Evolutionary conservation across 23 red algal genomes (phyloP), one percentile per base, ranked within the genome.

Genomic region (Chondrus crispus): DNA sequence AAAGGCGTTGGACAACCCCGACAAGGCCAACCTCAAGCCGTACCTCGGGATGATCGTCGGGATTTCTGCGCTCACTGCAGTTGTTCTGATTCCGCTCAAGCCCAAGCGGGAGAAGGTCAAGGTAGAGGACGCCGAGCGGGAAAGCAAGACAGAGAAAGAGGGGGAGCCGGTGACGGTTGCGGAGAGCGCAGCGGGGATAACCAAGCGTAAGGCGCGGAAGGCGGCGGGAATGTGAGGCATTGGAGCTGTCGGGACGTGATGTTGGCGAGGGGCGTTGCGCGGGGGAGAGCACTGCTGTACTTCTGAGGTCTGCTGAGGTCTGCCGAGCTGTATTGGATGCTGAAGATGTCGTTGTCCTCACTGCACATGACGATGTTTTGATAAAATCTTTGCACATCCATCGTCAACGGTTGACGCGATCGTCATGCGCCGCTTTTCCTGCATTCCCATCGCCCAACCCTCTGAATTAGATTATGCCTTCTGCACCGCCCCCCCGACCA

Each of bases 21-120:
- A 57, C 41, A 90, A 90, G 55, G 87, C 87, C 7, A 80, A 90
- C 44, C 37, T 90, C 12, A 79, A 81, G 42, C 87, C 72, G 28
- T 90, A 90, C 41, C 69, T 90, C 28, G 64, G 71, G 39, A 44
- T 81, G 3, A 90, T 90, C 47, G 60, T 90, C 0, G 74, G 55
- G 2, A 63, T 68, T 42, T 74, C 71, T 28, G 41, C 80, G 39
- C 46, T 90, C 2, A 90, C 87, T 46, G 62, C 87, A 46, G 87
- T 50, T 3, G 72, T 68, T 32, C 24, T 90, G 19, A 58, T 63
- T 38, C 48, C 87, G 29, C 57, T 75, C 24, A 90, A 90, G 41
- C 87, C 87, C 20, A 62, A 81, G 53, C 66, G 51, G 60, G 48
- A 62, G 3, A 69, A 28, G 54, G 46, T 66, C 24, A 46, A 78